Evolutionary conservation across 768 basidiomycete genomes (phyloP).

Genomic region (Hypsizygus marmoreus): DNA sequence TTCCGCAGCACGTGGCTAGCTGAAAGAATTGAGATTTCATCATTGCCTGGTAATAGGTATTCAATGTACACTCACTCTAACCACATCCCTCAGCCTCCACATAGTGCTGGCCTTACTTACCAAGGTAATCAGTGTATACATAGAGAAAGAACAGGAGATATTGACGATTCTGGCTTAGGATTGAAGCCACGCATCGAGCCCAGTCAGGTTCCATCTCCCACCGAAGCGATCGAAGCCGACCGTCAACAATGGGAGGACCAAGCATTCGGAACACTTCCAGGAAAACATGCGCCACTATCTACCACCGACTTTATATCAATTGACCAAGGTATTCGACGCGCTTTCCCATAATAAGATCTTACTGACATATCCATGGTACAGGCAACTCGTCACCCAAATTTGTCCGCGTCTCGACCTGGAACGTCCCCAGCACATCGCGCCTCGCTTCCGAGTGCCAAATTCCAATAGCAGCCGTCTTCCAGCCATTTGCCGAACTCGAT

Average conservation of each 20-base stretch:
- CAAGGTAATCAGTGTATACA: constrained; percentile 35
- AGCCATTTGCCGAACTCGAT: constrained; percentile 87
- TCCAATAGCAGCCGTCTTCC: constrained; percentile 82
- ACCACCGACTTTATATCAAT: constrained; percentile 87
- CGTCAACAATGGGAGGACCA: constrained; percentile 76
- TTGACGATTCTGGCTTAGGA: constrained; percentile 42
- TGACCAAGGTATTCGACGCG: constrained; percentile 69
- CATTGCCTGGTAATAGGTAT: too few relatives aligned
- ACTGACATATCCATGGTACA: constrained; percentile 21
- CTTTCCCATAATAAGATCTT: background rate
- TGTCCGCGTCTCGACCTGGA: constrained; percentile 88
- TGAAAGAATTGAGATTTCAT: too few relatives aligned
- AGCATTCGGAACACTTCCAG: constrained; percentile 59
- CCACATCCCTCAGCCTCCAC: constrained; percentile 70
- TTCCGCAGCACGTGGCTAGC: too few relatives aligned
- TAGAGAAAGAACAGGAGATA: background rate
- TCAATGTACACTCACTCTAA: constrained; percentile 48
- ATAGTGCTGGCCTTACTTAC: constrained; percentile 59
- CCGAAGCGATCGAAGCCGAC: constrained; percentile 78
- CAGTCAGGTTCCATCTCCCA: constrained; percentile 88
- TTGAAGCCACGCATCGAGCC: constrained; percentile 84
- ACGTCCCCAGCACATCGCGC: constrained; percentile 77
- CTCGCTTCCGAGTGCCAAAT: constrained; percentile 82
- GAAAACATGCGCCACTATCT: constrained; percentile 73
- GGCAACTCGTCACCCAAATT: constrained; percentile 93